These are phyloP conservation scores for Zizania palustris DNA, from an alignment of 202 grass and related monocot species.

Conservation along the genomic window DNA sequence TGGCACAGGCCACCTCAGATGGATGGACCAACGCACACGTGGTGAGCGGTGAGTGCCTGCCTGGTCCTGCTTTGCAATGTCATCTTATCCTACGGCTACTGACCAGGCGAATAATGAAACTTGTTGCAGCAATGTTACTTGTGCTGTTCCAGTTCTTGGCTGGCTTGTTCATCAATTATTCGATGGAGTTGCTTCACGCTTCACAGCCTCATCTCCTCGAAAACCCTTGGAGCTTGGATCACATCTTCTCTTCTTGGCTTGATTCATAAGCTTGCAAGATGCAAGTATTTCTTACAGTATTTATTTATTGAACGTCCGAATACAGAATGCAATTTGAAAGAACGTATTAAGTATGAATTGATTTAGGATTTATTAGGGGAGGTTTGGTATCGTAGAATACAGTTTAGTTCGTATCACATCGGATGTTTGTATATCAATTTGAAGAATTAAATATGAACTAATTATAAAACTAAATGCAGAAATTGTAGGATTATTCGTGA, in stretches of 20 bases:
- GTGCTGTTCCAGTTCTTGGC: neutral
- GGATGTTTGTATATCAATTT: no score
- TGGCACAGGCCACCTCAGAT: constrained; percentile 18
- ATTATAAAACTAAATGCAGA: no score
- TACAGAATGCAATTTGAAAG: neutral
- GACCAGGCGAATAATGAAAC: neutral
- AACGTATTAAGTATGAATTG: neutral
- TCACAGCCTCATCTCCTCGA: neutral
- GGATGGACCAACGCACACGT: neutral
- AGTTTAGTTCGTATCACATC: no score
- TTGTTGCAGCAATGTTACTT: constrained; percentile 12
- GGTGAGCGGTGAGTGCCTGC: neutral
- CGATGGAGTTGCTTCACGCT: constrained; percentile 22
- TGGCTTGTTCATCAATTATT: neutral
- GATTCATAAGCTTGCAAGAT: constrained; percentile 2
- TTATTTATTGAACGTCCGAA: no score
- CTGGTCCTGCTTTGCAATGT: constrained; percentile 1
- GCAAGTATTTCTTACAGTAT: no score
- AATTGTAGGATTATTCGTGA: no score
- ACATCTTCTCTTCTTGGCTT: neutral
- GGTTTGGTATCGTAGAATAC: no score
- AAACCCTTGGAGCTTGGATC: constrained; percentile 12
- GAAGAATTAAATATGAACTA: no score
- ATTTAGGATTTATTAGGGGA: neutral
- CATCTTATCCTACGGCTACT: constrained; percentile 17